Base-by-base conservation (phyloP, 805 yeast genomes). In the Ogataea dorogensis region DNA sequence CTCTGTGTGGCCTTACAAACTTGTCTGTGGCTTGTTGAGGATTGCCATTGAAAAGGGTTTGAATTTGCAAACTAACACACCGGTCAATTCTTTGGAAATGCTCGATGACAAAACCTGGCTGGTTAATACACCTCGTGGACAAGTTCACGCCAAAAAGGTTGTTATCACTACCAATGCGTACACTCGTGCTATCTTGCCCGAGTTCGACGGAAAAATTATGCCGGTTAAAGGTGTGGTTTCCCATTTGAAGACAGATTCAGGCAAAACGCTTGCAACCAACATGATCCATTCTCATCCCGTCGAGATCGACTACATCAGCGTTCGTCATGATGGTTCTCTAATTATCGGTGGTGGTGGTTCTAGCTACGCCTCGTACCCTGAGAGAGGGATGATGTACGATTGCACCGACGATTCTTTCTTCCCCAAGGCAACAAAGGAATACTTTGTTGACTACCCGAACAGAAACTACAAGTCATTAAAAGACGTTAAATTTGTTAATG, bases 1-100 rank as follows among this genome's bases (percentile, higher is more conserved):
- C 2, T 59, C 69, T 4, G 46, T 70, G 26, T 70, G 73, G 64
- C 73, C 76, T 7, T 68, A 71, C 50, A 64, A 64, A 42, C 51
- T 72, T 8, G 60, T 68, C 28, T 50, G 58, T 8, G 51, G 56
- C 1, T 40, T 72, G 7, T 42, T 70, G 22, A 51, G 58, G 34
- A 44, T 43, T 12, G 49, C 63, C 17, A 51, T 70, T 4, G 40
- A 45, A 9, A 50, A 51, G 16, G 73, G 73, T 4, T 49, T 68
- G 23, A 60, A 67, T 30, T 41, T 71, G 20, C 71, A 70, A 36
- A 58, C 76, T 1, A 58, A 69, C 38, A 68, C 75, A 1, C 54
- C 59, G 2, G 75, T 64, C 5, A 46, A 48, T 1, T 40, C 49
- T 4, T 58, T 66, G 11, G 36, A 27, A 8, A 36, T 43, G 17